phyloP scores from a whole-genome alignment of 2,329 filamentous ascomycete genomes.

The Claviceps capensis region DNA sequence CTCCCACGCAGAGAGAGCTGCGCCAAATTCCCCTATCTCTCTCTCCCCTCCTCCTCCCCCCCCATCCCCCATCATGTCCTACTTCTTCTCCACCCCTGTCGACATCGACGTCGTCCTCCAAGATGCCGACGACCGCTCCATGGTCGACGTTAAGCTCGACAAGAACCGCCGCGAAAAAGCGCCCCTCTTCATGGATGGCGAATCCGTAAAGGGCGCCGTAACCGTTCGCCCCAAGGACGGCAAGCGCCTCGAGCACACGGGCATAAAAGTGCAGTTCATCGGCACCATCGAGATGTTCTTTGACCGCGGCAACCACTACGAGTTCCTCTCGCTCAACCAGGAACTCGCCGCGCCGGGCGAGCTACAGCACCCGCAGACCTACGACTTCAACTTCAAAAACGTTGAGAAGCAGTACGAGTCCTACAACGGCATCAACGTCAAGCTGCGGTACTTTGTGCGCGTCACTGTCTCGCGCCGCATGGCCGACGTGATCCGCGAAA shows the following conservation, averaged over 20 bases:
- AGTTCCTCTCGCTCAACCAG: conserved; percentile 93
- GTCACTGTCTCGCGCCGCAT: conserved; percentile 94
- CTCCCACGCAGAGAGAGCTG: neutral
- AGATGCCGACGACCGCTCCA: conserved; percentile 83
- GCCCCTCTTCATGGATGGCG: conserved; percentile 92
- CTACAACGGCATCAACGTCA: conserved; percentile 99
- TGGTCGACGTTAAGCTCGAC: conserved; percentile 96
- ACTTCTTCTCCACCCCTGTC: conserved; percentile 95
- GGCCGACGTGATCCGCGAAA: conserved; percentile 96
- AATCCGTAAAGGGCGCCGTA: conserved; percentile 92
- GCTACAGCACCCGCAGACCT: conserved; percentile 95
- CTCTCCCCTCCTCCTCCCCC: neutral
- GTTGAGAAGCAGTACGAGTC: conserved; percentile 99
- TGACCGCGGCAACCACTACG: conserved; percentile 96
- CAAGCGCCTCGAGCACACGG: conserved; percentile 92
- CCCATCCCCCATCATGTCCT: conserved; percentile 57
- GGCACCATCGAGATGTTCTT: conserved; percentile 99
- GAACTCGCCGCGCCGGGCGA: conserved; percentile 94
- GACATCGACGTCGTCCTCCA: conserved; percentile 98
- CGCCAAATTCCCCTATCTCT: neutral
- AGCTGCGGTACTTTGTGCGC: conserved; percentile 93
- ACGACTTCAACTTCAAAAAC: conserved; percentile 99
- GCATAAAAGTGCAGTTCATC: conserved; percentile 99
- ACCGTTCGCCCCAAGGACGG: conserved; percentile 95
- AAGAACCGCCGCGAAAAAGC: conserved; percentile 96